Base-by-base conservation (phyloP, 139 green algal species). In the Axilococcus clingmanii region DNA sequence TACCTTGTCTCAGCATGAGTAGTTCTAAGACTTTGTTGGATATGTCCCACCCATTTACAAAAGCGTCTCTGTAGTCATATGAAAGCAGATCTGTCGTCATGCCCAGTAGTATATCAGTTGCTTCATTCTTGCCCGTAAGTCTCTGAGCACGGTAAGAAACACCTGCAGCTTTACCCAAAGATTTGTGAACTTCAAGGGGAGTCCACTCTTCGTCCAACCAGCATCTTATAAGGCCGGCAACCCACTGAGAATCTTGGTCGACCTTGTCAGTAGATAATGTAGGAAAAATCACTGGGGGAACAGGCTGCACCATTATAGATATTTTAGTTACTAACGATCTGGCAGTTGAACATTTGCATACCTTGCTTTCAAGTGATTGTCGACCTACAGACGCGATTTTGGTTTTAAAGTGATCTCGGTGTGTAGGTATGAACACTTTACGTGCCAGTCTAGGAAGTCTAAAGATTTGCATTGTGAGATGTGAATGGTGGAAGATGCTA, bases 181-280 rank as follows among this genome's bases (percentile, higher is more conserved):
- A 24, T 5, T 48, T 24, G 22, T 80, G 72, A 14, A 75, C 46
- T 4, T 59, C 25, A 20, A 72, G 22, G 1, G 63, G 52, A 4
- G 51, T 49, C 72, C 72, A 80, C 40, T 80, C 72, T 27, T 80
- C 72, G 38, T 80, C 52, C 8, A 71, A 48, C 72, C 72, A 80
- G 38, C 48, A 61, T 2, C 25, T 3, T 4, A 65, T 41, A 27
- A 66, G 58, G 20, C 5, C 29, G 1, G 38, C 7, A 27, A 66
- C 7, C 59, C 59, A 66, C 3, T 3, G 16, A 0, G 33, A 36
- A 47, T 66, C 59, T 7, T 31, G 19, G 16, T 20, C 5, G 15
- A 66, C 15, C 19, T 46, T 37, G 12, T 49, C 41, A 11, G 12
- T 12, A 12, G 41, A 49, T 32, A 49, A 49, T 17, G 41, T 11